phyloP scores from a whole-genome alignment of 176 grass and related monocot species.

The Saccharum officinarum region DNA sequence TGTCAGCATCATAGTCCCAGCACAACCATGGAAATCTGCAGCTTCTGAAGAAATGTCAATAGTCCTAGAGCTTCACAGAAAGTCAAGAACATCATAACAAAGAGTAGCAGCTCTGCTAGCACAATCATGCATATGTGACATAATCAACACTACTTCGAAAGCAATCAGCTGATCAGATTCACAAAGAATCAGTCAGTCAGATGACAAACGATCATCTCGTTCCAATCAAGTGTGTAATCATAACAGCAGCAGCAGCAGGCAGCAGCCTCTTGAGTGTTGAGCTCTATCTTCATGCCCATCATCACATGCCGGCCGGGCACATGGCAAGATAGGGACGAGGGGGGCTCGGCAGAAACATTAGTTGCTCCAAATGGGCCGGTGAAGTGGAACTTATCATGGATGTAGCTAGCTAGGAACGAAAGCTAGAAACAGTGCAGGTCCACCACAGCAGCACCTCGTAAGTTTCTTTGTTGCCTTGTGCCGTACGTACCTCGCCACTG shows the following conservation, averaged over 20 bases:
- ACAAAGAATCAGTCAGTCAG: not conserved
- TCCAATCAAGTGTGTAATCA: constrained; percentile 11
- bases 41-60: not conserved
- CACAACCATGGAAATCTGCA: not conserved
- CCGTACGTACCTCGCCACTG: not conserved
- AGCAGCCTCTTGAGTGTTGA: not conserved
- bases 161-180: not conserved
- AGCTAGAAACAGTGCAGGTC: constrained; percentile 23
- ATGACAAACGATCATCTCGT: not conserved
- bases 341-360: constrained; percentile 3
- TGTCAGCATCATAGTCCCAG: not conserved
- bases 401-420: not conserved
- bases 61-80: not conserved
- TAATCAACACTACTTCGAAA: not conserved
- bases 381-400: constrained; percentile 42
- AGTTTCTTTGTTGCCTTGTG: constrained; percentile 13
- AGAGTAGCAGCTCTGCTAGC: not conserved
- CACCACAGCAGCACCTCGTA: not conserved
- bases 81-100: not conserved
- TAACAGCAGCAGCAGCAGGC: not conserved
- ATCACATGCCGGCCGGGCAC: constrained; percentile 36
- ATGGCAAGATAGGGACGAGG: constrained; percentile 34
- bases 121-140: not conserved
- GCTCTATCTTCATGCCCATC: constrained; percentile 16
- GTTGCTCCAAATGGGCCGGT: constrained; percentile 31